Percentiles rank a stretch among this genome's conserved stretches.
These are phyloP conservation scores for Mesotaenium endlicherianum DNA, from an alignment of 139 green algal genomes.

Conservation along the genomic window DNA sequence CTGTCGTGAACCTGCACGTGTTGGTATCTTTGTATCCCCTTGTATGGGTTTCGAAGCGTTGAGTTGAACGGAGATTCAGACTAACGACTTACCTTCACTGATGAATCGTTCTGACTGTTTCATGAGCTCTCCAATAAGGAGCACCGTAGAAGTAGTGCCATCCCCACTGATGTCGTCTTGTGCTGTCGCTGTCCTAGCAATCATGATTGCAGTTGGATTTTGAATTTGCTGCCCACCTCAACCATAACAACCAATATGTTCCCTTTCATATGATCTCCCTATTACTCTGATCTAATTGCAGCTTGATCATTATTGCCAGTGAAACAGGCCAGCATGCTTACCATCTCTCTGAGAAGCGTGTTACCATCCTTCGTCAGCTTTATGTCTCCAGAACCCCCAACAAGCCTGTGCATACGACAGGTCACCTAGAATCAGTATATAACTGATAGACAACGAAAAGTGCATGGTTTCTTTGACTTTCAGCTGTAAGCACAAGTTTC, in stretches of 20 bases:
- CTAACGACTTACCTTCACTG: constrained; percentile 77
- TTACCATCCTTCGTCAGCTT: constrained; percentile 88
- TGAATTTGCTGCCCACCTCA: constrained; percentile 92
- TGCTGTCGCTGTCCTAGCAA: constrained; percentile 92
- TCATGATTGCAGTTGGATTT: constrained; percentile 99
- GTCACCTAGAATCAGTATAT: neutral
- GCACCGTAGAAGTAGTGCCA: constrained; percentile 92
- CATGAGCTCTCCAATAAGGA: constrained; percentile 98
- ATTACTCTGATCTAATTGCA: neutral
- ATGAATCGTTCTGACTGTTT: constrained; percentile 95
- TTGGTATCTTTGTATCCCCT: too few species aligned
- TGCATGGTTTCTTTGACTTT: too few species aligned
- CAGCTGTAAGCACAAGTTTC: too few species aligned
- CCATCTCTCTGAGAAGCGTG: constrained; percentile 57
- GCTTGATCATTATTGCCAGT: neutral
- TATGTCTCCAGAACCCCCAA: constrained; percentile 75
- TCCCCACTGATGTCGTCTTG: constrained; percentile 97
- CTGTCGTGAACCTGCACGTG: too few species aligned
- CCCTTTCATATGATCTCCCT: neutral
- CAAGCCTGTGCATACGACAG: constrained; percentile 39
- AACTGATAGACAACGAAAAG: too few species aligned
- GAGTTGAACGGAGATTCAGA: too few species aligned
- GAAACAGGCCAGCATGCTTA: neutral
- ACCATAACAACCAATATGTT: neutral
- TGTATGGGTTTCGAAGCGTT: too few species aligned